A percentile compares a stretch with the other conserved stretches of the same genome.
Evolutionary conservation across 2,329 filamentous ascomycete genomes (phyloP).

Genomic region (Claviceps sp.): DNA sequence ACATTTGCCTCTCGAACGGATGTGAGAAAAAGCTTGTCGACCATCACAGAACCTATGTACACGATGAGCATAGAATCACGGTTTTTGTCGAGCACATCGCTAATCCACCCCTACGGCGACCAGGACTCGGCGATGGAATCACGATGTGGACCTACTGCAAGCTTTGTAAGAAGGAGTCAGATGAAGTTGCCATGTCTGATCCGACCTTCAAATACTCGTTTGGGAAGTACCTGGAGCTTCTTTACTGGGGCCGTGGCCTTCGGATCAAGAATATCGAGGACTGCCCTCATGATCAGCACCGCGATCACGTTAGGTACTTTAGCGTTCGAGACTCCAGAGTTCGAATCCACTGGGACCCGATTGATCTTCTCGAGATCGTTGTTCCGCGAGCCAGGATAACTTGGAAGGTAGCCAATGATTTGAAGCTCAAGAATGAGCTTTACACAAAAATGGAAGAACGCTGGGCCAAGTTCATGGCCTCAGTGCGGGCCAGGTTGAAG

Average conservation of each 20-base stretch:
- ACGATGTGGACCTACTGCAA: constrained; percentile 98
- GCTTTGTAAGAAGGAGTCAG: constrained; percentile 78
- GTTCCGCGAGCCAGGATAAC: constrained; percentile 83
- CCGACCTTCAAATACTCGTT: constrained; percentile 98
- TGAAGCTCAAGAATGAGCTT: constrained; percentile 85
- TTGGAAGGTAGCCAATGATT: constrained; percentile 94
- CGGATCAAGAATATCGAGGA: constrained; percentile 54
- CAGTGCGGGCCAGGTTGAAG: constrained; percentile 70
- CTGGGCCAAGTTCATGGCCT: constrained; percentile 75
- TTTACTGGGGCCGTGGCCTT: constrained; percentile 84
- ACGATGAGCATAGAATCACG: constrained; percentile 86
- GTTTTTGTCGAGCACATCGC: constrained; percentile 59
- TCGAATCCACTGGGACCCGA: constrained; percentile 81
- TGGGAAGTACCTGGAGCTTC: constrained; percentile 93
- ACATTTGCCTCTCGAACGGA: constrained; percentile 67
- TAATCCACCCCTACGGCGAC: constrained; percentile 27
- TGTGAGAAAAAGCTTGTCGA: constrained; percentile 84
- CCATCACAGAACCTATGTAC: constrained; percentile 93
- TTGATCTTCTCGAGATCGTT: constrained; percentile 86
- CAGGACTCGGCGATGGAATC: constrained; percentile 49
- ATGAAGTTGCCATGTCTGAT: constrained; percentile 80
- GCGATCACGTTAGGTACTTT: constrained; percentile 87
- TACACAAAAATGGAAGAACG: constrained; percentile 70
- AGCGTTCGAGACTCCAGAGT: constrained; percentile 75
- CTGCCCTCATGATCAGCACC: constrained; percentile 85